Percentiles rank a stretch among this genome's conserved stretches.
Conservation (phyloP, 2,329 filamentous ascomycete species). For the Colletotrichum somersetense region DNA sequence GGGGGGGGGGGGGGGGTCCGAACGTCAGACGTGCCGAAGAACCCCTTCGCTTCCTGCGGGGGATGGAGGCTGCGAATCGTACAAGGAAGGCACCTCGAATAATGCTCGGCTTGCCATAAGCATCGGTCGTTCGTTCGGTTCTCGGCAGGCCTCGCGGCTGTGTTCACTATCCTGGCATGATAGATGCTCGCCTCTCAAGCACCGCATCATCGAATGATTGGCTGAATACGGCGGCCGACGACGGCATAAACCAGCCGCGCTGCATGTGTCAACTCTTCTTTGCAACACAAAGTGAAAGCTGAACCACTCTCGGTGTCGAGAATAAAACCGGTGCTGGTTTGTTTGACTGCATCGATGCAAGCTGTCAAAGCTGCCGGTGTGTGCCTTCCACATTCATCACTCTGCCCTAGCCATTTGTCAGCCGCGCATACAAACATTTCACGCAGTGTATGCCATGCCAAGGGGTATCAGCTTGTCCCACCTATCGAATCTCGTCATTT, state of each 20-base stretch:
- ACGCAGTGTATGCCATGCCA: constrained; percentile 10
- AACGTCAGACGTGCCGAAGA: constrained; percentile 23
- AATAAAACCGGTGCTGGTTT: constrained; percentile 17
- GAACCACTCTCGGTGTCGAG: constrained; percentile 5
- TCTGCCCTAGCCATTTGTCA: constrained; percentile 14
- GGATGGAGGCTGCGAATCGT: constrained; percentile 16
- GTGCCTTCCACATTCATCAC: constrained; percentile 11
- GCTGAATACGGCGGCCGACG: constrained; percentile 14
- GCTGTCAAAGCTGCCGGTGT: background rate
- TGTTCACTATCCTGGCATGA: background rate
- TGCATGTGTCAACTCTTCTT: constrained; percentile 7
- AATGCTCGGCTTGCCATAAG: background rate
- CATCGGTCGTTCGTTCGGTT: constrained; percentile 8
- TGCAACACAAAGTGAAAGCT: background rate
- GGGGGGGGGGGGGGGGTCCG: constrained; percentile 14
- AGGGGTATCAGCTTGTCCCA: background rate
- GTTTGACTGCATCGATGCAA: background rate
- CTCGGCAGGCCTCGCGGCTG: constrained; percentile 18
- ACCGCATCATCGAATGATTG: constrained; percentile 9
- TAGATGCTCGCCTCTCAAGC: constrained; percentile 2
- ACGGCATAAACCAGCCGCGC: constrained; percentile 18
- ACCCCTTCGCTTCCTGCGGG: constrained; percentile 15
- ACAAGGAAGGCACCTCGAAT: background rate
- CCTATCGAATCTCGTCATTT: constrained; percentile 27
- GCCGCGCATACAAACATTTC: constrained; percentile 10